Conservation (phyloP, 2,329 filamentous ascomycete species). For the Cercospora canescens region DNA sequence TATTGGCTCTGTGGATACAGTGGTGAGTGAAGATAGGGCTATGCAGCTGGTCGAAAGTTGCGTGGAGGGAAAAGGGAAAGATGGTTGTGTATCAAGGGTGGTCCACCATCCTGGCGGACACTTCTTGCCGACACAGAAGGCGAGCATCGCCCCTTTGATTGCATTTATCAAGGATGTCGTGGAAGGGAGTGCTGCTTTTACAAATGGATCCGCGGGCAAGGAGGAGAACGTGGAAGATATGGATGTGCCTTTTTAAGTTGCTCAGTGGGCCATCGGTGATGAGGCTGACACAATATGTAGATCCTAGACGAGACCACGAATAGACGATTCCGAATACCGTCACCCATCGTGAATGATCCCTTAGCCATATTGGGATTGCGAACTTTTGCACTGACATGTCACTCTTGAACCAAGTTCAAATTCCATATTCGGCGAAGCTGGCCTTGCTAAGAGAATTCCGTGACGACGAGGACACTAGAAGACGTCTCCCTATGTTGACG, state of each 20-base stretch:
- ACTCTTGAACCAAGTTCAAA: background rate
- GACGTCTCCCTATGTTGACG: too few species aligned
- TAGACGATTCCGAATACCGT: background rate
- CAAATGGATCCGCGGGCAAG: constrained; percentile 32
- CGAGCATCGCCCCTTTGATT: constrained; percentile 74
- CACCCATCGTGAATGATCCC: background rate
- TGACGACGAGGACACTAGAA: too few species aligned
- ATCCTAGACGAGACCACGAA: constrained; percentile 4
- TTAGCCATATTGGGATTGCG: background rate
- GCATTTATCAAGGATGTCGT: constrained; percentile 62
- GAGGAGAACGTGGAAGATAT: constrained; percentile 66
- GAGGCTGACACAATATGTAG: background rate
- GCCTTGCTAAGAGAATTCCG: background rate
- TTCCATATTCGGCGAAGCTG: background rate
- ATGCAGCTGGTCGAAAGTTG: constrained; percentile 67
- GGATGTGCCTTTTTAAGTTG: constrained; percentile 62
- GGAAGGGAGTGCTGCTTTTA: constrained; percentile 40
- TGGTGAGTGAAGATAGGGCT: constrained; percentile 78
- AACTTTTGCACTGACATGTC: background rate
- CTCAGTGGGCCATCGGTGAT: background rate
- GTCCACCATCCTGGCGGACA: constrained; percentile 85
- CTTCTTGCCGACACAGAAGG: constrained; percentile 77
- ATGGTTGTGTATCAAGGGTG: constrained; percentile 43
- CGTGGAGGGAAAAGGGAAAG: constrained; percentile 46
- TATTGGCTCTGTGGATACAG: constrained; percentile 79